Evolutionary conservation across 129 eudicot genomes (phyloP).

Genomic region (Artemisia tridentata): DNA sequence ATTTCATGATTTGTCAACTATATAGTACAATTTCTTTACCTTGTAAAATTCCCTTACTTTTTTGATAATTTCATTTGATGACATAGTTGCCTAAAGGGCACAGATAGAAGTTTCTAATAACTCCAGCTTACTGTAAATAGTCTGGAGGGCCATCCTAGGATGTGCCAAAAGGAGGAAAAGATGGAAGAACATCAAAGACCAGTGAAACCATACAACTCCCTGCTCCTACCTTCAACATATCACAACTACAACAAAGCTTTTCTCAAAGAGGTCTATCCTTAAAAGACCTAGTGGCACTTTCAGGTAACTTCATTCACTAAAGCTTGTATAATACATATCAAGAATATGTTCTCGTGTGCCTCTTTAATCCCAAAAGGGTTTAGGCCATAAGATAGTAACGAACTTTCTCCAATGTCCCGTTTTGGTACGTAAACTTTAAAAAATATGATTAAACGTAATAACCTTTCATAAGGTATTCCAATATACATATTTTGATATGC

Average conservation of each 20-base stretch:
- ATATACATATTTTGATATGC: no score
- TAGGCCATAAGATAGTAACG: no score
- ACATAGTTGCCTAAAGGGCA: background rate
- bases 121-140: conserved; percentile 29
- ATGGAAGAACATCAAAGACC: conserved; percentile 77
- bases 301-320: conserved; percentile 43
- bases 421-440: no score
- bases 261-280: conserved; percentile 74
- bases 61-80: no score
- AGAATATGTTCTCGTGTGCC: background rate
- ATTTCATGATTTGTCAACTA: no score
- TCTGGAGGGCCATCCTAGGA: conserved; percentile 85
- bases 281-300: conserved; percentile 77
- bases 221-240: conserved; percentile 65
- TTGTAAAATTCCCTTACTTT: no score
- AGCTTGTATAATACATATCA: background rate
- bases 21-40: no score
- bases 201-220: conserved; percentile 72
- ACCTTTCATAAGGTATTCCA: no score
- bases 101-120: background rate
- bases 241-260: conserved; percentile 78
- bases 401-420: no score
- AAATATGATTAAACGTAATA: no score
- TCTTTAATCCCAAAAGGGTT: background rate
- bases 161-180: conserved; percentile 87